Evolutionary conservation across 805 yeast species (phyloP), one percentile per base, ranked within the genome.

Genomic region (Candida hispaniensis): DNA sequence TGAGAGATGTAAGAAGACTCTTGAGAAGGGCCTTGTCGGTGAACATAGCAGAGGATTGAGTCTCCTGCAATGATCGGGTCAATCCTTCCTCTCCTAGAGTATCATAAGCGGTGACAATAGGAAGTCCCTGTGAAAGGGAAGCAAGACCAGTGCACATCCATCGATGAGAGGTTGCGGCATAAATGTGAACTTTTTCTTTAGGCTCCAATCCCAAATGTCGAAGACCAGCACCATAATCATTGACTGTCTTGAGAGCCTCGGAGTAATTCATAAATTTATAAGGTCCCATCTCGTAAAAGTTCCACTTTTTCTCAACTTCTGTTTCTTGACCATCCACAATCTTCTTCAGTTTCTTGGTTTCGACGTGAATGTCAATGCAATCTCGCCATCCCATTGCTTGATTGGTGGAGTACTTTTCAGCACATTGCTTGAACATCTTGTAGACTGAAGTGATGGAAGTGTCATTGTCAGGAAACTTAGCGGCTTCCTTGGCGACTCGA

Each of bases 81-180:
- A 49, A 42, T 14, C 94, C 94, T 21, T 69, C 67, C 58, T 83
- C 93, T 40, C 96, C 96, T 46, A 86, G 66, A 26, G 95, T 83
- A 57, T 86, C 96, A 58, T 91, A 91, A 22, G 98, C 97, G 10
- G 98, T 91, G 24, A 85, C 97, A 39, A 79, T 69, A 14, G 97
- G 80, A 41, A 91, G 76, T 32, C 69, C 60, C 58, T 83, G 95
- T 34, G 85, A 64, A 48, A 73, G 71, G 35, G 82, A 68, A 10
- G 86, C 94, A 41, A 82, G 56, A 45, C 74, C 88, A 18, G 81
- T 70, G 60, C 81, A 79, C 82, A 88, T 71, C 97, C 97, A 88
- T 52, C 73, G 73, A 39, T 72, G 77, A 10, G 93, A 79, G 9
- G 98, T 91, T 13, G 80, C 58, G 15, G 95, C 95, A 59, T 76